These are phyloP conservation scores for Erythrobasidium hasegawianum DNA, from an alignment of 1,284 basidiomycete genomes.

Conservation along the genomic window DNA sequence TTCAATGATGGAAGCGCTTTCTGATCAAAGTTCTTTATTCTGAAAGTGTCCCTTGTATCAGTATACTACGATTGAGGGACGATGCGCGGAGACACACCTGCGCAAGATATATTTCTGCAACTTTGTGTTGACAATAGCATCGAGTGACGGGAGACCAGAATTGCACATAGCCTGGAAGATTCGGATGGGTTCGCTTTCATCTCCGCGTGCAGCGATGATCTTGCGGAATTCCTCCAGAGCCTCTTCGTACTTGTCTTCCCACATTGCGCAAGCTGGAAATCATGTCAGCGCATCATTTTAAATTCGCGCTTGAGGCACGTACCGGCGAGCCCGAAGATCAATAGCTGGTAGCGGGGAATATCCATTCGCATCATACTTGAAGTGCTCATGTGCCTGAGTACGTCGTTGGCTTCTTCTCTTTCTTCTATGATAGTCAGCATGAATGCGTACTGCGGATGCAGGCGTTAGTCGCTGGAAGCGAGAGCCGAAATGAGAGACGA, in stretches of 20 bases:
- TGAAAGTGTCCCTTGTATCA: too few relatives aligned
- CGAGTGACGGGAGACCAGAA: conserved; percentile 63
- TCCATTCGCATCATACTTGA: conserved; percentile 78
- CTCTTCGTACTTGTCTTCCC: conserved; percentile 57
- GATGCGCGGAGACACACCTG: conserved; percentile 24
- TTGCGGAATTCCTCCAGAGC: conserved; percentile 71
- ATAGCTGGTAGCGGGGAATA: conserved; percentile 58
- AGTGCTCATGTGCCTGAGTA: conserved; percentile 70
- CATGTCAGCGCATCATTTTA: neutral
- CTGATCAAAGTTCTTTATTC: conserved; percentile 31
- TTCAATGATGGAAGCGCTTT: conserved; percentile 5
- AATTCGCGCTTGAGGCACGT: conserved; percentile 44
- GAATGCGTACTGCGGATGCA: conserved; percentile 69
- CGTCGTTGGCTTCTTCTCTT: conserved; percentile 68
- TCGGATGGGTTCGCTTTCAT: conserved; percentile 75
- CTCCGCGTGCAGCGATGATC: conserved; percentile 60
- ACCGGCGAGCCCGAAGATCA: conserved; percentile 62
- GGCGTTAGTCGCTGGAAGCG: neutral
- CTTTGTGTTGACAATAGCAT: conserved; percentile 68
- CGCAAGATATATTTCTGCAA: conserved; percentile 66
- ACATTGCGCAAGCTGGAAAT: conserved; percentile 64
- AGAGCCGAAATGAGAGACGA: neutral
- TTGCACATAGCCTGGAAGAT: conserved; percentile 67
- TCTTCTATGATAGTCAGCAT: conserved; percentile 61
- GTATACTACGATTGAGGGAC: neutral